Evolutionary conservation across 2,329 filamentous ascomycete genomes (phyloP).

Genomic region (Colletotrichum melonis): DNA sequence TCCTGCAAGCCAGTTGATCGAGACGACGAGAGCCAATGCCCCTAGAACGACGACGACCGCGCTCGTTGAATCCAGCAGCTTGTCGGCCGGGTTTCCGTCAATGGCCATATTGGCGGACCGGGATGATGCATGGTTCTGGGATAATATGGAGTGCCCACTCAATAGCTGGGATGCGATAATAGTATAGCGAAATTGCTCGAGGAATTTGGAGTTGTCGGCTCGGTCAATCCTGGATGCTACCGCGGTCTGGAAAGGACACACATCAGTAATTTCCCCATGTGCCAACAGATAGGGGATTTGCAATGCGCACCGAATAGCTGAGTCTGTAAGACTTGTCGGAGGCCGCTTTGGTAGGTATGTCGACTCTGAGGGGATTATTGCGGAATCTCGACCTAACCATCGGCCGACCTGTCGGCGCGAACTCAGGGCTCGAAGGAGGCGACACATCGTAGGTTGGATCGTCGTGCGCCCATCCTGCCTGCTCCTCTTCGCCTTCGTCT

Average conservation of each 20-base stretch:
- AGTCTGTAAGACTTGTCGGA: conserved; percentile 57
- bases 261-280: conserved; percentile 32
- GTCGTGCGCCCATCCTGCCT: conserved; percentile 58
- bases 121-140: conserved; percentile 46
- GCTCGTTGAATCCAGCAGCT: conserved; percentile 53
- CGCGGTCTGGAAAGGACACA: conserved; percentile 62
- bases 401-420: conserved; percentile 68
- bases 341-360: conserved; percentile 51
- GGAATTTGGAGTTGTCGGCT: conserved; percentile 84
- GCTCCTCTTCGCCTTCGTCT: conserved; percentile 63
- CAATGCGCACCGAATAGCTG: conserved; percentile 61
- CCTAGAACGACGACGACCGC: conserved; percentile 69
- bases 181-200: conserved; percentile 93
- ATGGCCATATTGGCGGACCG: conserved; percentile 38
- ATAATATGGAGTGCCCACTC: conserved; percentile 72
- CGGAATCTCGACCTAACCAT: conserved; percentile 66
- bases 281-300: conserved; percentile 37
- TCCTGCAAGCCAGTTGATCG: conserved; percentile 77
- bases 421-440: conserved; percentile 61
- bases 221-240: conserved; percentile 79
- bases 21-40: conserved; percentile 75
- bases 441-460: conserved; percentile 55
- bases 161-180: conserved; percentile 92
- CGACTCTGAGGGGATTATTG: conserved; percentile 56
- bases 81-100: conserved; percentile 44